These are phyloP conservation scores for Sphaerulina vaccinii DNA, from an alignment of 2,329 filamentous ascomycete species.

Conservation along the genomic window DNA sequence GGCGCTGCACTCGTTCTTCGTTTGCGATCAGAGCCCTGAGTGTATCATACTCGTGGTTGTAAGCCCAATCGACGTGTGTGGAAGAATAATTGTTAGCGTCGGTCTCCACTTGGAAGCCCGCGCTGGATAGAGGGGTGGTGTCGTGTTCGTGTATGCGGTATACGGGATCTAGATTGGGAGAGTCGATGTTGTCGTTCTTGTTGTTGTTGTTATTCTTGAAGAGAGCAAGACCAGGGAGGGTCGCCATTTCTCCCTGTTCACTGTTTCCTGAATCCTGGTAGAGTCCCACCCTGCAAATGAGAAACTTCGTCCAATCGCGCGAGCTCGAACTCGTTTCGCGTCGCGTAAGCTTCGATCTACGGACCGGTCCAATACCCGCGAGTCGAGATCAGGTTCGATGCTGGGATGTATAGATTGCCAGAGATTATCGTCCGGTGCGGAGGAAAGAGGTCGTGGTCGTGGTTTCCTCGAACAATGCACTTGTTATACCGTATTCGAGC, in stretches of 20 bases:
- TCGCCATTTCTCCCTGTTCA: background rate
- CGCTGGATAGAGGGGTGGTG: slow-evolving; percentile 9
- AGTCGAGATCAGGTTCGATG: slow-evolving; percentile 14
- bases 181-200: background rate
- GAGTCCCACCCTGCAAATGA: slow-evolving; percentile 1
- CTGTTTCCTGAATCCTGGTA: slow-evolving; percentile 1
- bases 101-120: slow-evolving; percentile 4
- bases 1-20: background rate
- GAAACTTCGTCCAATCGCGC: background rate
- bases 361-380: background rate
- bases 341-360: slow-evolving; percentile 5
- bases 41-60: slow-evolving; percentile 23
- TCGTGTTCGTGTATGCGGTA: background rate
- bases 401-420: background rate
- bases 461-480: background rate
- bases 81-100: slow-evolving; percentile 2
- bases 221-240: background rate
- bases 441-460: background rate
- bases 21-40: slow-evolving; percentile 23
- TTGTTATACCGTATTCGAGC: background rate
- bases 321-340: background rate
- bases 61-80: slow-evolving; percentile 3
- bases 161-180: background rate
- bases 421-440: background rate
- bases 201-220: background rate